phyloP scores from a whole-genome alignment of 805 yeast genomes.

The Brettanomyces sp. region DNA sequence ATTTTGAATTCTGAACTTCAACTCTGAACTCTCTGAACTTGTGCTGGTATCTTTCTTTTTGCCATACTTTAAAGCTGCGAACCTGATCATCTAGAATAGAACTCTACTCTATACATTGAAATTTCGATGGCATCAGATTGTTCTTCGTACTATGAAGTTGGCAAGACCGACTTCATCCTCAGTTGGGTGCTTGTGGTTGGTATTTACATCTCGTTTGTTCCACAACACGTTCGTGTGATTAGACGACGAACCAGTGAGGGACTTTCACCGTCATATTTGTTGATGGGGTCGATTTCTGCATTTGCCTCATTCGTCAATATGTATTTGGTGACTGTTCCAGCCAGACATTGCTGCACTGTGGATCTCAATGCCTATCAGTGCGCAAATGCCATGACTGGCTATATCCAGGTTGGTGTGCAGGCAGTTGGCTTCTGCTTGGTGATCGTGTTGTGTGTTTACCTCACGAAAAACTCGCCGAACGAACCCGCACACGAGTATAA shows the following conservation, averaged over 20 bases:
- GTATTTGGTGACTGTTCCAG: constrained; percentile 48
- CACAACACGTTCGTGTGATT: constrained; percentile 60
- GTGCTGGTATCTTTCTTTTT: too few species aligned
- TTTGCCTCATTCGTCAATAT: constrained; percentile 60
- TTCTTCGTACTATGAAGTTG: constrained; percentile 39
- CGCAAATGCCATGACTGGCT: constrained; percentile 52
- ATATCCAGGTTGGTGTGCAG: constrained; percentile 60
- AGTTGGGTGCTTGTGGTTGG: constrained; percentile 53
- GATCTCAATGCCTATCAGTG: constrained; percentile 45
- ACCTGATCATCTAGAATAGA: too few species aligned
- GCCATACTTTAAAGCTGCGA: too few species aligned
- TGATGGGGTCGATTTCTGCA: constrained; percentile 66
- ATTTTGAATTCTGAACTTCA: too few species aligned
- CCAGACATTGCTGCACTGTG: constrained; percentile 50
- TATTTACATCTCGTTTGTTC: constrained; percentile 61
- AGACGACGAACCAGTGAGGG: constrained; percentile 64
- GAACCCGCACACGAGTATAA: constrained; percentile 37
- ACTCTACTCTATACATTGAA: too few species aligned
- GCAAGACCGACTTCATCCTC: constrained; percentile 35
- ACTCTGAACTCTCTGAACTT: too few species aligned
- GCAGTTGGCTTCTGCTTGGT: constrained; percentile 50
- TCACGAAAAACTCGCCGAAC: constrained; percentile 35
- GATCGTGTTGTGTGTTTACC: constrained; percentile 41
- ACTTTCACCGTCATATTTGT: constrained; percentile 58
- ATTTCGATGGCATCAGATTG: constrained; percentile 19